Percentiles rank a stretch among this genome's conserved stretches.
Evolutionary conservation across 345 rosid genomes (phyloP).

Genomic region (Turnera subulata): DNA sequence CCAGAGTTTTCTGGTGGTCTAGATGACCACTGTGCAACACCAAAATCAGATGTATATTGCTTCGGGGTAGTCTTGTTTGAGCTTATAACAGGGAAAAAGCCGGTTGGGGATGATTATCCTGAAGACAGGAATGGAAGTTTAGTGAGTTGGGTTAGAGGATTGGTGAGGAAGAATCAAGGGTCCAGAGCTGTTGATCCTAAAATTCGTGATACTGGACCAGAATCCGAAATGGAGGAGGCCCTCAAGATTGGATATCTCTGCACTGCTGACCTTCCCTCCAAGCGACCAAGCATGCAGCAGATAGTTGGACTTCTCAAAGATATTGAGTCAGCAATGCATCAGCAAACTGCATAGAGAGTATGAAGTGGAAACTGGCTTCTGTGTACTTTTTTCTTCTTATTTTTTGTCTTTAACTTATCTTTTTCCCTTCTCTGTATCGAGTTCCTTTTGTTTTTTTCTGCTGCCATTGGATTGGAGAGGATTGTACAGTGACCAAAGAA

Average conservation of each 20-base stretch:
- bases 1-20: constrained; percentile 63
- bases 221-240: constrained; percentile 70
- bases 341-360: constrained; percentile 27
- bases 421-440: constrained; percentile 3
- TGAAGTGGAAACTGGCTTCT: constrained; percentile 9
- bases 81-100: constrained; percentile 74
- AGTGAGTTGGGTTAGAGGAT: constrained; percentile 73
- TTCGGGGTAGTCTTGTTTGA: constrained; percentile 83
- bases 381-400: not conserved
- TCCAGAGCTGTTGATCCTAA: constrained; percentile 69
- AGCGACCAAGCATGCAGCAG: constrained; percentile 96
- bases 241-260: constrained; percentile 91
- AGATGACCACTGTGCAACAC: constrained; percentile 53
- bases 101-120: constrained; percentile 65
- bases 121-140: constrained; percentile 50
- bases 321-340: constrained; percentile 52
- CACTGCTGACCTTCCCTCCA: constrained; percentile 77
- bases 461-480: constrained; percentile 14
- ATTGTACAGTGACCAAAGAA: constrained; percentile 29
- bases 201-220: constrained; percentile 57
- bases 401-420: constrained; percentile 4
- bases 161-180: constrained; percentile 59
- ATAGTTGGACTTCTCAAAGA: constrained; percentile 95
- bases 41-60: constrained; percentile 88
- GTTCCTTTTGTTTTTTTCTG: constrained; percentile 12